Base-by-base conservation (phyloP, 2,329 filamentous ascomycete species). In the Xylariaceae sp. region DNA sequence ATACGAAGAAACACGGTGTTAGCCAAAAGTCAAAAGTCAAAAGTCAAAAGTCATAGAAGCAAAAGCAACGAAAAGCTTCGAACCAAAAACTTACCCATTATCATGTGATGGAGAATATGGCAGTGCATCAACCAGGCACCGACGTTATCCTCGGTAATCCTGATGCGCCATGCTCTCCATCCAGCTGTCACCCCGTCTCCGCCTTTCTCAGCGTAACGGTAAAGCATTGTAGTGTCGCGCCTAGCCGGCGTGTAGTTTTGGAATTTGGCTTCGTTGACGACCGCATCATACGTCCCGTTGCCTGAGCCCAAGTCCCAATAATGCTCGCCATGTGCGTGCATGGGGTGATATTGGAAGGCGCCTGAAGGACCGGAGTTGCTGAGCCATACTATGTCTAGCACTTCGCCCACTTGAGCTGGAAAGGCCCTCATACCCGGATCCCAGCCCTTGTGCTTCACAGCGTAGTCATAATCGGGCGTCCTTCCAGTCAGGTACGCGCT, bases 61-160 rank as follows among this genome's bases (percentile, higher is more conserved):
- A 41, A 11, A 41, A 47, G 39, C 8, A 27, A 42, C 6, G 5
- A 44, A 44, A 19, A 27, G 29, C 11, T 32, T 32, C 43, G 29
- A 29, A 19, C 19, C 19, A 19, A n/a, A 44, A 32, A 67, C 74
- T 70, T 68, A 62, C 76, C 78, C 79, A 83, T 83, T 19, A 80
- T 68, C 74, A 81, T 80, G 64, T 85, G 81, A 51, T 77, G 75
- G 48, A 80, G 59, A 12, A 79, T 75, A 64, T 85, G 81, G 58
- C 81, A 85, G 65, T 85, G 81, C 58, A 84, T 71, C 79, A 84
- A 79, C 80, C 80, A 85, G 2, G 80, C 79, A 0, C 81, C 82
- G 0, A 84, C 76, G 3, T 79, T 71, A 1, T 71, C 65, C 37
- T 71, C 61, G 1, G 65, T 69, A 1, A 77, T 65, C 3, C 71